Base-by-base conservation (phyloP, 345 rosid species). In the Populus alba region DNA sequence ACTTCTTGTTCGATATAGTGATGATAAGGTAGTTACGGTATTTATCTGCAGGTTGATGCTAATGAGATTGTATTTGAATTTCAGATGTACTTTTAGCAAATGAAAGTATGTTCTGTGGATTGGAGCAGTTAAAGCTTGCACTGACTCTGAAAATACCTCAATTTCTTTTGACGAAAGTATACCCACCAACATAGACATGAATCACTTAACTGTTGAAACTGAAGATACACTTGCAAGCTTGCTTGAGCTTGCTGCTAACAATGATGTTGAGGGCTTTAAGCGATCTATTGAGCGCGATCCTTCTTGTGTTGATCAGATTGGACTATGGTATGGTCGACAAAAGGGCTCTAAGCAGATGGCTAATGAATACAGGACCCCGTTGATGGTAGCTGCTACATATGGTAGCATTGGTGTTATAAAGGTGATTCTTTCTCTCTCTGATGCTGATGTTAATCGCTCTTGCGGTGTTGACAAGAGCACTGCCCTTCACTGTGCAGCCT, bases 321-420 rank as follows among this genome's bases (percentile, higher is more conserved):
- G 99, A 53, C 80, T 88, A 1, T 95, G 99, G 99, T 95, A 95
- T 83, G 93, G 97, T 35, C 92, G 98, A 39, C 90, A 83, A 76
- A 95, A 92, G 82, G 97, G 97, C 2, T 88, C 91, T 0, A 95
- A 93, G 81, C 83, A 86, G 84, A 92, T 95, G 97, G 92, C 92
- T 75, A 91, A 89, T 78, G 88, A 90, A 62, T 89, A 90, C 61
- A 86, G 96, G 67, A 95, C 97, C 20, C 97, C 98, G 3, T 85
- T 95, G 79, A 95, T 95, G 99, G 98, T 95, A 37, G 98, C 99
- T 79, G 91, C 99, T 39, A 92, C 92, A 9, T 95, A 89, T 38
- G 99, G 99, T 41, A 92, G 97, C 66, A 75, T 90, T 15, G 98
- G 90, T 75, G 93, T 92, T 41, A 87, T 93, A 31, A 93, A 85